A percentile compares a stretch with the other conserved stretches of the same genome.
Conservation (phyloP, 2,329 filamentous ascomycete genomes). For the Stemphylium lycopersici region DNA sequence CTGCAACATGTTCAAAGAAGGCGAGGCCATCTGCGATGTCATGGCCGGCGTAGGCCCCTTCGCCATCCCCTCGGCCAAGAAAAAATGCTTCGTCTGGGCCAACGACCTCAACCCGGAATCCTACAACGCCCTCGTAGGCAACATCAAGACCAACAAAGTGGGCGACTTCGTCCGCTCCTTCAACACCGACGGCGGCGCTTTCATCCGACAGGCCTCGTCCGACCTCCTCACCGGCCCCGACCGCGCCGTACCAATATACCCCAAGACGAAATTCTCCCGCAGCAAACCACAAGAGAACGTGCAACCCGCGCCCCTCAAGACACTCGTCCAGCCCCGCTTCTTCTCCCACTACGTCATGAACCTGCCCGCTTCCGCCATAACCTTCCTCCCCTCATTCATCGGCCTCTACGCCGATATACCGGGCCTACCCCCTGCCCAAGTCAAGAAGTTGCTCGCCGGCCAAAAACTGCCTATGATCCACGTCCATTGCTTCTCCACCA, state of each 20-base stretch:
- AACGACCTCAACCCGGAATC: slow-evolving; percentile 97
- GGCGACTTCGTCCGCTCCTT: slow-evolving; percentile 72
- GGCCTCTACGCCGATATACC: slow-evolving; percentile 75
- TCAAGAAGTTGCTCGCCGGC: slow-evolving; percentile 51
- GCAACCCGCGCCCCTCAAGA: slow-evolving; percentile 45
- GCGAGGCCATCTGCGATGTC: slow-evolving; percentile 91
- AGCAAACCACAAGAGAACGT: slow-evolving; percentile 24
- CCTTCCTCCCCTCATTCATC: slow-evolving; percentile 78
- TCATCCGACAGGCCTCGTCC: slow-evolving; percentile 75
- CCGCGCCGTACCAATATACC: slow-evolving; percentile 54
- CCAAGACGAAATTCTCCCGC: slow-evolving; percentile 42
- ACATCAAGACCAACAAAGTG: slow-evolving; percentile 81
- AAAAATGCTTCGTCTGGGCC: slow-evolving; percentile 89
- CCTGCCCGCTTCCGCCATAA: slow-evolving; percentile 85
- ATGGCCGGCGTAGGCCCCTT: slow-evolving; percentile 98
- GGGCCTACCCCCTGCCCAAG: slow-evolving; percentile 26
- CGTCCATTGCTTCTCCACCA: slow-evolving; percentile 91
- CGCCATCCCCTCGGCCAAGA: slow-evolving; percentile 87
- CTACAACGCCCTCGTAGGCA: slow-evolving; percentile 72
- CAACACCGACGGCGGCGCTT: slow-evolving; percentile 80
- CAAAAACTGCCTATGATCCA: slow-evolving; percentile 79
- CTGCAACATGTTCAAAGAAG: slow-evolving; percentile 75
- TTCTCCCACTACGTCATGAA: slow-evolving; percentile 99
- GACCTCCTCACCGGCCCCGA: slow-evolving; percentile 62
- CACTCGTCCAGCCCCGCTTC: slow-evolving; percentile 66